Evolutionary conservation across 2,329 filamentous ascomycete species (phyloP).

Genomic region (Sarocladium kiliense): DNA sequence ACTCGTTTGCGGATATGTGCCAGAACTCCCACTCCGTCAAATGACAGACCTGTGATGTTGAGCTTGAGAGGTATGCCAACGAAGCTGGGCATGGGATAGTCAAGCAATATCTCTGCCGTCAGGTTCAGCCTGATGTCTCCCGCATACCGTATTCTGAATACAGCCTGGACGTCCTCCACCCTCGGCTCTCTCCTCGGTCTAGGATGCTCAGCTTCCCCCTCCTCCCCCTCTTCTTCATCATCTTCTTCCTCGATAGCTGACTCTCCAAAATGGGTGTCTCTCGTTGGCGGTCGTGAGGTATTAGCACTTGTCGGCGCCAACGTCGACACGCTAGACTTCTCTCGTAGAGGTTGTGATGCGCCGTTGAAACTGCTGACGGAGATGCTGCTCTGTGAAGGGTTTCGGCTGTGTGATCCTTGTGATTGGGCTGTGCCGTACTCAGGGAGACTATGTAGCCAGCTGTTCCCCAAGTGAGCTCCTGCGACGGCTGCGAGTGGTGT

Average conservation of each 20-base stretch:
- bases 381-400: slow-evolving; percentile 41
- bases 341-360: slow-evolving; percentile 41
- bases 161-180: slow-evolving; percentile 84
- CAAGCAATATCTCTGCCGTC: slow-evolving; percentile 90
- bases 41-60: slow-evolving; percentile 90
- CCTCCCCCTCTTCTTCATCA: slow-evolving; percentile 24
- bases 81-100: slow-evolving; percentile 98
- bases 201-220: background rate
- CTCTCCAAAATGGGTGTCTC: slow-evolving; percentile 38
- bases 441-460: slow-evolving; percentile 26
- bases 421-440: slow-evolving; percentile 21
- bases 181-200: slow-evolving; percentile 60
- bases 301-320: slow-evolving; percentile 46
- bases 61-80: slow-evolving; percentile 91
- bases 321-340: slow-evolving; percentile 60
- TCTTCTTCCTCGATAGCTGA: slow-evolving; percentile 35
- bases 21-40: slow-evolving; percentile 89
- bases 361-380: slow-evolving; percentile 36
- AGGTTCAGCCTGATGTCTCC: slow-evolving; percentile 84
- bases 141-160: slow-evolving; percentile 84
- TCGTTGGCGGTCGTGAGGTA: slow-evolving; percentile 52
- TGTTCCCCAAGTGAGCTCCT: slow-evolving; percentile 47
- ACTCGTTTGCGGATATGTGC: slow-evolving; percentile 85
- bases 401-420: slow-evolving; percentile 26
- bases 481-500: slow-evolving; percentile 77